phyloP scores from a whole-genome alignment of 1,139 yeast species.

The Hansenula lynferdii region DNA sequence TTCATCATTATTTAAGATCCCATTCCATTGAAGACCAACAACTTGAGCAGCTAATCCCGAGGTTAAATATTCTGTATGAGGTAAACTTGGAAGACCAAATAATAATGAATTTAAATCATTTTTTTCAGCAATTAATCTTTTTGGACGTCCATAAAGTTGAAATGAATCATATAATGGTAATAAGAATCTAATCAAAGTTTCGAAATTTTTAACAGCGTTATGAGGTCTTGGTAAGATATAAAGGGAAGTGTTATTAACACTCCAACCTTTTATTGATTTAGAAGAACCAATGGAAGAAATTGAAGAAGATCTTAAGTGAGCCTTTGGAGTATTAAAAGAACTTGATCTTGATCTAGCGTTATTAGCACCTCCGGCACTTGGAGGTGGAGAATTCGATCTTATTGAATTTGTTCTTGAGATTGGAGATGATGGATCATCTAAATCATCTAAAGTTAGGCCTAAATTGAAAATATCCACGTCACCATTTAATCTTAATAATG shows the following conservation, averaged over 20 bases:
- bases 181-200: conserved; percentile 71
- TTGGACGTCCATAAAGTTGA: conserved; percentile 79
- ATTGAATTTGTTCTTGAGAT: conserved; percentile 4
- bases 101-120: conserved; percentile 61
- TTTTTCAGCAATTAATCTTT: conserved; percentile 72
- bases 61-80: conserved; percentile 62
- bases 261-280: conserved; percentile 9
- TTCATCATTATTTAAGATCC: conserved; percentile 1
- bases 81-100: conserved; percentile 80
- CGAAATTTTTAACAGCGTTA: conserved; percentile 81
- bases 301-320: conserved; percentile 9
- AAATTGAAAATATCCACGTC: conserved; percentile 49
- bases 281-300: conserved; percentile 9
- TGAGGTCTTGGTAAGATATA: conserved; percentile 83
- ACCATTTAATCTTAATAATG: conserved; percentile 75
- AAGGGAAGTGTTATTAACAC: conserved; percentile 38
- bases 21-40: conserved; percentile 13
- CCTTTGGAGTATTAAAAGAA: conserved; percentile 10
- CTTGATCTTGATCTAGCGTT: conserved; percentile 13
- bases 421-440: background rate
- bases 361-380: background rate
- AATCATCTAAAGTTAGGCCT: conserved; percentile 3
- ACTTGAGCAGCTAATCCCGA: conserved; percentile 3
- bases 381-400: conserved; percentile 5
- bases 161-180: conserved; percentile 75